These are phyloP conservation scores for Agaricus blazei DNA, from an alignment of 768 basidiomycete genomes.

Conservation along the genomic window DNA sequence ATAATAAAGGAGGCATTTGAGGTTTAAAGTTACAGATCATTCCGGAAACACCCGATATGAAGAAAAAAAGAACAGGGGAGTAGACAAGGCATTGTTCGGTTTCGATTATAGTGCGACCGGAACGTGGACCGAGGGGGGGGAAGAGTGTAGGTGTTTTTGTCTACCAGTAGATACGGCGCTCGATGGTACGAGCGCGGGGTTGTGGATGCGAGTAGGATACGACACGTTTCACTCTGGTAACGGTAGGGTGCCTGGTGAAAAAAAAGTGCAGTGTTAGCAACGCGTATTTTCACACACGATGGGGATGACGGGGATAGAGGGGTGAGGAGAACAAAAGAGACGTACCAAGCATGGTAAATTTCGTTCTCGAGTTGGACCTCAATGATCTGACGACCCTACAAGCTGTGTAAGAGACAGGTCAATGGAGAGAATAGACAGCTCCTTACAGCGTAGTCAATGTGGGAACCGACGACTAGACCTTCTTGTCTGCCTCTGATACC, in stretches of 20 bases:
- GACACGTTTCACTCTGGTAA: constrained; percentile 74
- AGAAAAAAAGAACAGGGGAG: neutral
- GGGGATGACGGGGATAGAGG: no score
- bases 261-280: no score
- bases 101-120: no score
- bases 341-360: constrained; percentile 63
- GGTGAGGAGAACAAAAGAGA: neutral
- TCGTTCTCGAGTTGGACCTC: constrained; percentile 78
- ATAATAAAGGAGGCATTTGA: neutral
- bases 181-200: constrained; percentile 48
- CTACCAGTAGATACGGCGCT: constrained; percentile 77
- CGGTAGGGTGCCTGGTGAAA: constrained; percentile 61
- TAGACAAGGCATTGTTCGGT: no score
- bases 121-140: no score
- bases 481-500: constrained; percentile 60
- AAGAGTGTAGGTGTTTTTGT: constrained; percentile 1
- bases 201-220: constrained; percentile 49
- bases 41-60: constrained; percentile 5
- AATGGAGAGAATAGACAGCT: constrained; percentile 9
- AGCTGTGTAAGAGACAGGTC: constrained; percentile 2
- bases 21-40: neutral
- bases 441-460: constrained; percentile 64
- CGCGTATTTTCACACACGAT: no score
- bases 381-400: constrained; percentile 75
- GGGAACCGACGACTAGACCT: constrained; percentile 75